Evolutionary conservation across 225 moss, liverwort and hornwort genomes (phyloP).

Genomic region (Marchantia polymorpha): DNA sequence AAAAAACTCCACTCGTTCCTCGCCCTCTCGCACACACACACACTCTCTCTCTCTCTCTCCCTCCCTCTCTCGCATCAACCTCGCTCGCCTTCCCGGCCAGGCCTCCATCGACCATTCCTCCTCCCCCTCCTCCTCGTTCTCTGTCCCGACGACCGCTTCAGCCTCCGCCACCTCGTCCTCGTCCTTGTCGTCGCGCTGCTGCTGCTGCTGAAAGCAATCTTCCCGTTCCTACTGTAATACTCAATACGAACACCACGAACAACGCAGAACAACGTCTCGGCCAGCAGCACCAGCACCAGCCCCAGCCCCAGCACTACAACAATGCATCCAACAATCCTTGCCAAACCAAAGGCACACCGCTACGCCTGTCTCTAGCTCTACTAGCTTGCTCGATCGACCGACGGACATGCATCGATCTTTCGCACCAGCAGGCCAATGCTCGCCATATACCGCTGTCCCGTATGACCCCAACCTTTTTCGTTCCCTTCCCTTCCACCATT

Average conservation of each 20-base stretch:
- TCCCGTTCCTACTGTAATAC: background rate
- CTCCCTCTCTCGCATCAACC: conserved; percentile 1
- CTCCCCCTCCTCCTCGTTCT: background rate
- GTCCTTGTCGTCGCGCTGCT: too few species aligned
- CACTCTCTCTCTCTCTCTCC: background rate
- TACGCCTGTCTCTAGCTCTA: conserved; percentile 13
- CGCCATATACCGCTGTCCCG: conserved; percentile 10
- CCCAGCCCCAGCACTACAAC: background rate
- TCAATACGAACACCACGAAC: background rate
- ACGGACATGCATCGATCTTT: conserved; percentile 13
- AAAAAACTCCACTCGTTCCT: background rate
- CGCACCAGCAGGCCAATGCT: conserved; percentile 7
- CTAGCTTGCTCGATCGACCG: conserved; percentile 12
- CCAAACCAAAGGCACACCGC: background rate
- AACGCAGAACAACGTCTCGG: background rate
- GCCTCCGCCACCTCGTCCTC: background rate
- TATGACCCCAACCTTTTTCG: conserved; percentile 25
- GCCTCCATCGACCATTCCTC: conserved; percentile 1
- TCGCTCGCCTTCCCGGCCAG: conserved; percentile 12
- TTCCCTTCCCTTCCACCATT: background rate
- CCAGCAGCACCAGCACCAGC: background rate
- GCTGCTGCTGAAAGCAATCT: background rate
- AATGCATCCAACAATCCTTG: conserved; percentile 8
- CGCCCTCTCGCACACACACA: too few species aligned
- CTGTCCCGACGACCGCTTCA: background rate